Conservation (phyloP, 1,284 basidiomycete genomes). For the Ganoderma lingzhi region DNA sequence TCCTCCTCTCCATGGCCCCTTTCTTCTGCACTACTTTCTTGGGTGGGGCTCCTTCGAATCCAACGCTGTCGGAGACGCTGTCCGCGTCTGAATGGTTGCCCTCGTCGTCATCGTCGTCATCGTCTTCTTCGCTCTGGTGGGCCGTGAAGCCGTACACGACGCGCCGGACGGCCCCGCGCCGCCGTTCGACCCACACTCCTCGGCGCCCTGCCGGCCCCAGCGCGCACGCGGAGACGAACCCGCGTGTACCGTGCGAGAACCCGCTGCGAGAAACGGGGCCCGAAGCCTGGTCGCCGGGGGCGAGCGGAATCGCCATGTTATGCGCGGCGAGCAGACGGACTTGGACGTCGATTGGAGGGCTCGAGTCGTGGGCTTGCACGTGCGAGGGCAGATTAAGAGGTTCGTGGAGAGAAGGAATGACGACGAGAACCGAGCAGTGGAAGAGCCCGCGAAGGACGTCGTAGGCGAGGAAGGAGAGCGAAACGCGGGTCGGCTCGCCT, state of each 20-base stretch:
- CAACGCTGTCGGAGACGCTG: slow-evolving; percentile 4
- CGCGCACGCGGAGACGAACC: slow-evolving; percentile 54
- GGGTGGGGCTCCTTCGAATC: slow-evolving; percentile 14
- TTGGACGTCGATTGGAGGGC: slow-evolving; percentile 38
- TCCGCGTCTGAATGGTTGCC: background rate
- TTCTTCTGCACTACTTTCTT: background rate
- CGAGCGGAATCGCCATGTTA: slow-evolving; percentile 34
- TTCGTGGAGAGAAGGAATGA: slow-evolving; percentile 17
- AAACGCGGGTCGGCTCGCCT: slow-evolving; percentile 20
- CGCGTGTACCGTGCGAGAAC: slow-evolving; percentile 39
- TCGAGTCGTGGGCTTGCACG: slow-evolving; percentile 7
- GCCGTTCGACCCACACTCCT: slow-evolving; percentile 60
- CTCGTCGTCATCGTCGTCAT: background rate
- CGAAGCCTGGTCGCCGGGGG: slow-evolving; percentile 6
- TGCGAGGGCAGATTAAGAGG: background rate
- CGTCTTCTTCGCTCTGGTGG: background rate
- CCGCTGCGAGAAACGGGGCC: slow-evolving; percentile 28
- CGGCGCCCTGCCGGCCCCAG: slow-evolving; percentile 54
- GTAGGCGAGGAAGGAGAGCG: slow-evolving; percentile 54
- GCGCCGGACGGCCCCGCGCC: slow-evolving; percentile 47
- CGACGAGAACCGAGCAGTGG: slow-evolving; percentile 49
- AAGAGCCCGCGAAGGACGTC: slow-evolving; percentile 62
- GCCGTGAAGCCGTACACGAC: slow-evolving; percentile 47
- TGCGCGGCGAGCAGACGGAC: slow-evolving; percentile 44
- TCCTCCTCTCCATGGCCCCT: background rate